These are phyloP conservation scores for Austroboletus festivus DNA, from an alignment of 768 basidiomycete genomes.

Conservation along the genomic window DNA sequence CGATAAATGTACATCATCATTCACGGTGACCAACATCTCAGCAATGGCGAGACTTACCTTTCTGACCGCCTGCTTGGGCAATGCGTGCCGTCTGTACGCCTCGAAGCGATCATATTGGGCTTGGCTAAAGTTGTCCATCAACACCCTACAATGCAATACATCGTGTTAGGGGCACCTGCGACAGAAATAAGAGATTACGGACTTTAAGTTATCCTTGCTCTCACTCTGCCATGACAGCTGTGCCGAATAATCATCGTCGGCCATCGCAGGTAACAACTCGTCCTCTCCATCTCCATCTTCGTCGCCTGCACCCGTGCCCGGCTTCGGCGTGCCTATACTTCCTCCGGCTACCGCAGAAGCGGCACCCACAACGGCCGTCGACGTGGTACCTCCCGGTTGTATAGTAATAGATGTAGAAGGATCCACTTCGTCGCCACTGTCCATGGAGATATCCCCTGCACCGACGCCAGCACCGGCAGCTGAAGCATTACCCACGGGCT, in stretches of 20 bases:
- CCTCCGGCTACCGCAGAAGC: neutral
- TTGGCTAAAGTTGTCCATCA: slow-evolving; percentile 85
- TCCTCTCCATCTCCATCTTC: slow-evolving; percentile 75
- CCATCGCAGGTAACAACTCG: slow-evolving; percentile 79
- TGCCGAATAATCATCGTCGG: slow-evolving; percentile 84
- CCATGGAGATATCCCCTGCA: slow-evolving; percentile 6
- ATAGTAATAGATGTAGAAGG: slow-evolving; percentile 10
- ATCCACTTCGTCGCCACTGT: slow-evolving; percentile 21
- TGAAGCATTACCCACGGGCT: slow-evolving; percentile 7
- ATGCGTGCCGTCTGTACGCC: slow-evolving; percentile 77
- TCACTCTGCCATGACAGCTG: slow-evolving; percentile 83
- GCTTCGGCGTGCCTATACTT: slow-evolving; percentile 8
- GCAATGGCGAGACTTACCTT: slow-evolving; percentile 45
- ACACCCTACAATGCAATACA: slow-evolving; percentile 51
- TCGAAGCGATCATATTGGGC: slow-evolving; percentile 88
- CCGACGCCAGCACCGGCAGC: neutral
- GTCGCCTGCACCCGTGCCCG: slow-evolving; percentile 18
- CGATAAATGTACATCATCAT: neutral
- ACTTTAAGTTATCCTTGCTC: slow-evolving; percentile 87
- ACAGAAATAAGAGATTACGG: slow-evolving; percentile 7
- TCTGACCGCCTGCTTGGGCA: slow-evolving; percentile 79
- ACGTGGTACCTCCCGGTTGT: neutral
- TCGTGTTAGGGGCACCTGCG: neutral
- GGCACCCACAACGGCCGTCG: neutral
- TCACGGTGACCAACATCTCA: neutral